A percentile compares a stretch with the other conserved stretches of the same genome.
Conservation (phyloP, 768 basidiomycete species). For the Botryobasidium botryosum region DNA sequence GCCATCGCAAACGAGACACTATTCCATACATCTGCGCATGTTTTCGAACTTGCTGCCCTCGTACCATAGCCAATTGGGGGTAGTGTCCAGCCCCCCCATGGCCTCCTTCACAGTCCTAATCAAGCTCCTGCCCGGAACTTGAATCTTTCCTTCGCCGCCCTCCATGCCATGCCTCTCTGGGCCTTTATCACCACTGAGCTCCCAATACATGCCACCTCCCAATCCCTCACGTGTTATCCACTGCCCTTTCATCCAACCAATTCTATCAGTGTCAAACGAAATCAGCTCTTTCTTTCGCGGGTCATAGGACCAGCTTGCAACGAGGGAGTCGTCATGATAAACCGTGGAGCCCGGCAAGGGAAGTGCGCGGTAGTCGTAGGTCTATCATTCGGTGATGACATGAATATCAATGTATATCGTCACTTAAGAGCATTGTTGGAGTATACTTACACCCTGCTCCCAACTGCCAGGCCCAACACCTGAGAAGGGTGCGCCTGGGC, state of each 20-base stretch:
- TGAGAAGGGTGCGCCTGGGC: conserved; percentile 61
- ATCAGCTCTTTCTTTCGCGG: conserved; percentile 59
- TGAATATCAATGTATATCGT: too few relatives aligned
- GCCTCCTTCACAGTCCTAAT: conserved; percentile 56
- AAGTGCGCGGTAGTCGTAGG: conserved; percentile 86
- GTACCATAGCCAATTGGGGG: conserved; percentile 71
- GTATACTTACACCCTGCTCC: conserved; percentile 36
- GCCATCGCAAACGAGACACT: too few relatives aligned
- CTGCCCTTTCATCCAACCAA: conserved; percentile 55
- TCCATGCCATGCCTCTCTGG: conserved; percentile 61
- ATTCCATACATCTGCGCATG: too few relatives aligned
- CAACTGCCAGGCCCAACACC: conserved; percentile 80
- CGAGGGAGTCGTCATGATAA: conserved; percentile 41
- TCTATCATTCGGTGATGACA: conserved; percentile 10
- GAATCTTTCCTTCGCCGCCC: conserved; percentile 37
- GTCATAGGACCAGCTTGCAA: conserved; percentile 80
- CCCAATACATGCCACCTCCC: conserved; percentile 76
- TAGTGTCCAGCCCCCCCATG: conserved; percentile 58
- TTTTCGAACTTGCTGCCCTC: conserved; percentile 65
- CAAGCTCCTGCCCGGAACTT: conserved; percentile 50
- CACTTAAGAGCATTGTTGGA: not conserved
- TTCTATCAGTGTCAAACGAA: conserved; percentile 58
- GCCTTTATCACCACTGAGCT: conserved; percentile 28
- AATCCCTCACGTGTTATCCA: conserved; percentile 64
- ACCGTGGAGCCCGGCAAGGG: conserved; percentile 58